These are phyloP conservation scores for Mycena vulgaris DNA, from an alignment of 768 basidiomycete genomes.

Conservation along the genomic window DNA sequence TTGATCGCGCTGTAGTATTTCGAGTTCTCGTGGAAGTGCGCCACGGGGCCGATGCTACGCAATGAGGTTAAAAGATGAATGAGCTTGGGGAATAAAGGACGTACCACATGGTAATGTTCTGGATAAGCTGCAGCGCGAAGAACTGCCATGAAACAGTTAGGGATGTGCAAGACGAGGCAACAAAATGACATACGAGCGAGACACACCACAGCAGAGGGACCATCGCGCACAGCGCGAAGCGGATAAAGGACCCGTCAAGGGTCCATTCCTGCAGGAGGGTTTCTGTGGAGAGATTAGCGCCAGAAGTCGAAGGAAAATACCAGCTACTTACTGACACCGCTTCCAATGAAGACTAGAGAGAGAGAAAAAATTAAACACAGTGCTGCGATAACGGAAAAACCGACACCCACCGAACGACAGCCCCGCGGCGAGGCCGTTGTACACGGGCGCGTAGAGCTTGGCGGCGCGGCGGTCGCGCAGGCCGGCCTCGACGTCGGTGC, in stretches of 20 bases:
- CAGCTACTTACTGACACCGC: constrained; percentile 65
- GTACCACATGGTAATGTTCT: constrained; percentile 78
- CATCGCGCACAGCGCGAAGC: constrained; percentile 76
- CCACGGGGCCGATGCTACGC: constrained; percentile 81
- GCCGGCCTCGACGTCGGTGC: constrained; percentile 49
- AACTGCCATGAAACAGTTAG: constrained; percentile 61
- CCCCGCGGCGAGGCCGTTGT: constrained; percentile 74
- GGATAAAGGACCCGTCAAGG: constrained; percentile 70
- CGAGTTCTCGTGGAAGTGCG: constrained; percentile 84
- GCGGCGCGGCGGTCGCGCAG: constrained; percentile 45
- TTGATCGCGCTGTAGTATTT: constrained; percentile 83
- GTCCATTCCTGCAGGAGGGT: constrained; percentile 76
- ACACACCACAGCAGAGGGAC: constrained; percentile 82
- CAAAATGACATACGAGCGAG: constrained; percentile 65
- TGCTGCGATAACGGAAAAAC: constrained; percentile 49
- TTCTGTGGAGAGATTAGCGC: constrained; percentile 31
- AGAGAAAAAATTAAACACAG: constrained; percentile 40
- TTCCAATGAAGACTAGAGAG: constrained; percentile 79
- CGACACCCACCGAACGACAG: constrained; percentile 64
- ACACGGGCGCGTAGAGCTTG: constrained; percentile 75
- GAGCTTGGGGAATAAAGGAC: constrained; percentile 47
- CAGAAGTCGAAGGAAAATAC: neutral
- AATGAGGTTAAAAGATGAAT: constrained; percentile 61
- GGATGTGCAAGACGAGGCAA: constrained; percentile 36
- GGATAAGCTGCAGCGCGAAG: constrained; percentile 80